phyloP scores from a whole-genome alignment of 345 rosid species.

The Syzygium jambos region DNA sequence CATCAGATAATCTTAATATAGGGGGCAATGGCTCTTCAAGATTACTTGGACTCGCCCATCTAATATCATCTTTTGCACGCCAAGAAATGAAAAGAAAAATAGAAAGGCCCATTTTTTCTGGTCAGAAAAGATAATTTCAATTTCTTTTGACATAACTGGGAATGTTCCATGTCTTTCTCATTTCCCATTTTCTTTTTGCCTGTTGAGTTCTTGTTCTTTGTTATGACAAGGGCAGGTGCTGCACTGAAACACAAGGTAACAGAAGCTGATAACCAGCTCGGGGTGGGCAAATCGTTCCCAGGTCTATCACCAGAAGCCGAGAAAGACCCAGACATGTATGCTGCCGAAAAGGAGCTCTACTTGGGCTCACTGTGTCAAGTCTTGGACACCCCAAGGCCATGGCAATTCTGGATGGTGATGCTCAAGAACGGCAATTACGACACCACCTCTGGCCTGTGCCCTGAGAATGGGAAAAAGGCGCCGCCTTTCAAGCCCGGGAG shows the following conservation, averaged over 20 bases:
- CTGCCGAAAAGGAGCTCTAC: slow-evolving; percentile 58
- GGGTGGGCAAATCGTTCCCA: slow-evolving; percentile 30
- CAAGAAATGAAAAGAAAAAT: not conserved
- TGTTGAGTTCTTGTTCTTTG: not conserved
- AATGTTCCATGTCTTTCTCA: not conserved
- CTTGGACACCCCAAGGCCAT: slow-evolving; percentile 33
- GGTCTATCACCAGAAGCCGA: slow-evolving; percentile 17
- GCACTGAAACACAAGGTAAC: slow-evolving; percentile 51
- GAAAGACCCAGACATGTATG: slow-evolving; percentile 50
- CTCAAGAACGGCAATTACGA: slow-evolving; percentile 84
- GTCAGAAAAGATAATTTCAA: not conserved
- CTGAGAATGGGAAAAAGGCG: slow-evolving; percentile 43
- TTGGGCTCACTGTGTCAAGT: slow-evolving; percentile 69
- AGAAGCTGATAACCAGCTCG: slow-evolving; percentile 49
- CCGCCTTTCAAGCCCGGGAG: slow-evolving; percentile 43
- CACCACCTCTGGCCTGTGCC: slow-evolving; percentile 53
- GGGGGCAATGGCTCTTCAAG: not conserved
- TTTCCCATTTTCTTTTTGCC: not conserved
- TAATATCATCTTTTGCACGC: not conserved
- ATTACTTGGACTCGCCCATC: not conserved
- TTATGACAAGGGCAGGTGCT: not conserved
- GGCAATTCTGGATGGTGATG: slow-evolving; percentile 95
- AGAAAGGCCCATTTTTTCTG: not conserved
- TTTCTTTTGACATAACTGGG: not conserved
- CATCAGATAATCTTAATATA: not conserved